Base-by-base conservation (phyloP, 805 yeast genomes). In the Millerozyma miso region DNA sequence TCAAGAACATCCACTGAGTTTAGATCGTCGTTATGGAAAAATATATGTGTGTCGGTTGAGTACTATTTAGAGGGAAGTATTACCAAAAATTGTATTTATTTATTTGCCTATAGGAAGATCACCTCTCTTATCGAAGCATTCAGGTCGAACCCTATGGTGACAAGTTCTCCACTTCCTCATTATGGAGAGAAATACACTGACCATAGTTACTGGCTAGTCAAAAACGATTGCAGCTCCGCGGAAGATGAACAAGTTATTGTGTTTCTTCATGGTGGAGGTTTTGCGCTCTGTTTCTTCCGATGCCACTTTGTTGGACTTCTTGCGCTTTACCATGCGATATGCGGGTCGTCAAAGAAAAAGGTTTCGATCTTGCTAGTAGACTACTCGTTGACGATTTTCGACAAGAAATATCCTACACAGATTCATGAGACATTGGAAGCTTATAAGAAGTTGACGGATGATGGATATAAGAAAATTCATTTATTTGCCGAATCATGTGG, bases 1-100 rank as follows among this genome's bases (percentile, higher is more conserved):
- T 56, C 56, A 18, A 46, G 43, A 16, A 62, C 68, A 35, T 58
- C 53, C 48, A 38, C 39, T 19, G 65, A 65, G 41, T 63, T 63
- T 47, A 46, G 50, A 26, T 41, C 55, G 36, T 60, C 65, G 12
- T 51, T 60, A 10, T 53, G 50, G 49, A 65, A 63, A 33, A 65
- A 63, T 45, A 34, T 64, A 16, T 57, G 59, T 36, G 44, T 62
- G 31, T 38, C 64, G 14, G 51, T 55, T 8, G 58, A 55, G 38
- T 51, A 50, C 37, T 65, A 61, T 40, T 54, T 63, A 36, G 58
- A 64, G 19, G 53, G 56, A 16, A 42, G 50, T 26, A 56, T 47
- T 42, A 41, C 51, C 3, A 53, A 56, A 19, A 39, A 41, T 0
- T 65, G 60, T 42, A 60, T 56, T 19, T 54, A 52, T 3, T 14